A percentile compares a stretch with the other conserved stretches of the same genome.
Conservation (phyloP, 805 yeast genomes). For the Lipomyces sp. region DNA sequence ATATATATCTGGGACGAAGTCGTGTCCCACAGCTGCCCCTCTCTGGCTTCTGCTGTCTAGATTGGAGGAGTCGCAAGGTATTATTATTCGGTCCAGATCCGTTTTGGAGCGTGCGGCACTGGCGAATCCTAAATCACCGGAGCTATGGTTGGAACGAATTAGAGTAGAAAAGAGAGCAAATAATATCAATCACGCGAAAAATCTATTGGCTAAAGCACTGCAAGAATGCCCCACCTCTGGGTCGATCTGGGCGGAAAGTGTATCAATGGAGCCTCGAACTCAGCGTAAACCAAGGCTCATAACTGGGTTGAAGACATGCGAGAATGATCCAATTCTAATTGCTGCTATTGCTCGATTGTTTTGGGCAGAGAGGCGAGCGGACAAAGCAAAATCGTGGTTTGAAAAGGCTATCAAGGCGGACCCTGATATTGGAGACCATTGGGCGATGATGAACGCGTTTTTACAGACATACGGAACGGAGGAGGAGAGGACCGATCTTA, state of each 20-base stretch:
- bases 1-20: slow-evolving; percentile 55
- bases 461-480: slow-evolving; percentile 46
- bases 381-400: slow-evolving; percentile 74
- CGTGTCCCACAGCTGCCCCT: slow-evolving; percentile 50
- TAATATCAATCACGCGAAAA: slow-evolving; percentile 58
- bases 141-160: slow-evolving; percentile 64
- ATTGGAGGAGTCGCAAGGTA: slow-evolving; percentile 53
- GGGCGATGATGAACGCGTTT: slow-evolving; percentile 66
- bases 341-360: slow-evolving; percentile 69
- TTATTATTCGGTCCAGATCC: slow-evolving; percentile 67
- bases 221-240: slow-evolving; percentile 64
- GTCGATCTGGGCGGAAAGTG: slow-evolving; percentile 66
- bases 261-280: slow-evolving; percentile 52
- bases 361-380: slow-evolving; percentile 65
- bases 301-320: slow-evolving; percentile 72
- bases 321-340: slow-evolving; percentile 63
- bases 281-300: slow-evolving; percentile 63
- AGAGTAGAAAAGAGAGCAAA: slow-evolving; percentile 59
- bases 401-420: slow-evolving; percentile 66
- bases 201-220: slow-evolving; percentile 62
- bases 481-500: slow-evolving; percentile 48
- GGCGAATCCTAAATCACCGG: slow-evolving; percentile 54
- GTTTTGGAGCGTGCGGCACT: slow-evolving; percentile 68
- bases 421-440: slow-evolving; percentile 70
- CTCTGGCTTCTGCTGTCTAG: slow-evolving; percentile 63